Conservation (phyloP, 73 alveolate genomes). For the Breviolum minutum region DNA sequence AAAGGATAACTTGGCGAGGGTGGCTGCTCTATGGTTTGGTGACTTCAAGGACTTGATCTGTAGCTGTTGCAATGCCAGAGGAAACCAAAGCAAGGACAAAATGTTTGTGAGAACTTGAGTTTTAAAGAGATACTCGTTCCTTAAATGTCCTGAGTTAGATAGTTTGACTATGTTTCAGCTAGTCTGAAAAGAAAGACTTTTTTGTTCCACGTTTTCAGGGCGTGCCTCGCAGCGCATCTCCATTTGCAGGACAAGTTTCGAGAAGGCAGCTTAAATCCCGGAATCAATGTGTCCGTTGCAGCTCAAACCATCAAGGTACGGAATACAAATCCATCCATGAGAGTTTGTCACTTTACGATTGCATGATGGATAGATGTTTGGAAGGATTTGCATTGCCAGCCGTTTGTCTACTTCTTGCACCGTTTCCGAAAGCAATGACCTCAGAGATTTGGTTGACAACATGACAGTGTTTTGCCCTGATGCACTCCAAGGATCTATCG, state of each 20-base stretch:
- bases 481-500: constrained; percentile 23
- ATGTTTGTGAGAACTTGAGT: too few species aligned
- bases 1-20: constrained; percentile 77
- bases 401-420: constrained; percentile 83
- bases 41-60: constrained; percentile 51
- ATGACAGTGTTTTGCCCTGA: neutral
- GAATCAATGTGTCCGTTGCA: constrained; percentile 36
- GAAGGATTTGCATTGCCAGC: constrained; percentile 78
- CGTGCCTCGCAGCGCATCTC: too few species aligned
- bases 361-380: neutral
- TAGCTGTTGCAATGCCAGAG: too few species aligned
- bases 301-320: constrained; percentile 12
- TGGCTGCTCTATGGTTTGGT: constrained; percentile 86
- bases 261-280: constrained; percentile 29
- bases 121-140: too few species aligned
- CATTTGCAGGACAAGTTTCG: constrained; percentile 70
- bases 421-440: constrained; percentile 71
- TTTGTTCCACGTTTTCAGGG: neutral
- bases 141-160: too few species aligned
- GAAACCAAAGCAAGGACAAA: too few species aligned
- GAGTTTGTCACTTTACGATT: neutral
- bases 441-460: neutral
- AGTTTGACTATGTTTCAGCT: too few species aligned
- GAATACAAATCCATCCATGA: neutral
- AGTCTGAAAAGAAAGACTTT: neutral